These are phyloP conservation scores for Herpotrichia juniperi DNA, from an alignment of 2,329 filamentous ascomycete genomes.

Conservation along the genomic window DNA sequence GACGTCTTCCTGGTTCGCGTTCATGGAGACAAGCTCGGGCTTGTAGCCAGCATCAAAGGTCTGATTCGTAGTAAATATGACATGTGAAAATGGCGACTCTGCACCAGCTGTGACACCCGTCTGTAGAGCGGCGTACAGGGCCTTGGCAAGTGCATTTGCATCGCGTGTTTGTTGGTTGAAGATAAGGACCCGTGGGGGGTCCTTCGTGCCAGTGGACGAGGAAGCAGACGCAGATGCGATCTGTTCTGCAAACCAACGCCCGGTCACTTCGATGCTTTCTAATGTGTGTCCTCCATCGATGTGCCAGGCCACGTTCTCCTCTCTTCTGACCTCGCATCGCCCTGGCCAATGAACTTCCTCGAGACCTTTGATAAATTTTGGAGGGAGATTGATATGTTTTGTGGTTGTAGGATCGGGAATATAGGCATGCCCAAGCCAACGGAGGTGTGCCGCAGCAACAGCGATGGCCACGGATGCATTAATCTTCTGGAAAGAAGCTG, in stretches of 20 bases:
- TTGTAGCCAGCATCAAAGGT: conserved; percentile 68
- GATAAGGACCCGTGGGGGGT: conserved; percentile 65
- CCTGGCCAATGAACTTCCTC: conserved; percentile 73
- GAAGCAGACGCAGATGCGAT: conserved; percentile 41
- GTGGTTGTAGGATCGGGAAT: conserved; percentile 43
- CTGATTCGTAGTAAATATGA: conserved; percentile 81
- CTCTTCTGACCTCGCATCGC: conserved; percentile 72
- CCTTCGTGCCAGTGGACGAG: conserved; percentile 22
- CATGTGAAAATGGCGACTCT: conserved; percentile 67
- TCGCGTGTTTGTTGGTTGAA: conserved; percentile 95
- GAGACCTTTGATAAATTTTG: conserved; percentile 69
- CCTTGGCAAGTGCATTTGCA: conserved; percentile 67
- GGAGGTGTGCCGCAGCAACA: conserved; percentile 65
- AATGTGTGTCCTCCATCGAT: conserved; percentile 88
- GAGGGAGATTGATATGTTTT: conserved; percentile 57
- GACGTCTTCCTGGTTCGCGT: conserved; percentile 64
- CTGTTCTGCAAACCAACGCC: conserved; percentile 72
- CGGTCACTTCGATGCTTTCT: conserved; percentile 79
- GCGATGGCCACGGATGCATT: conserved; percentile 68
- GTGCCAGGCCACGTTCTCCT: conserved; percentile 69
- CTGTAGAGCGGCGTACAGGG: conserved; percentile 65
- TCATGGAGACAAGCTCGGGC: conserved; percentile 68
- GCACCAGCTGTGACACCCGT: conserved; percentile 29
- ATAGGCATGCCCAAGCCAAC: conserved; percentile 47
- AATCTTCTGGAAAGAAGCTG: conserved; percentile 66